Base-by-base conservation (phyloP, 169 alveolate species). In the Cryptosporidium ubiquitum region DNA sequence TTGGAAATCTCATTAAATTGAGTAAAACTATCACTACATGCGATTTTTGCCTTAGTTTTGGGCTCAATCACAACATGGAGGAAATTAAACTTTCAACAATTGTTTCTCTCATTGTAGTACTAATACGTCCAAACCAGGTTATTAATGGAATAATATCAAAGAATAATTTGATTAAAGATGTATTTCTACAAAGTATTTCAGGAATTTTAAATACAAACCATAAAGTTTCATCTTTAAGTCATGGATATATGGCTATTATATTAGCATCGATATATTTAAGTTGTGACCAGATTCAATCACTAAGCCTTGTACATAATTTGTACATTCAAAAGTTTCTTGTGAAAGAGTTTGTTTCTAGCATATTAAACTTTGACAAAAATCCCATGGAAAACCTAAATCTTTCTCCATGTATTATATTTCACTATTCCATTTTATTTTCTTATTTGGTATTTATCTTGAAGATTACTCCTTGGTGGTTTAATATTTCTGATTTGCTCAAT, bases 401-500 rank as follows among this genome's bases (percentile, higher is more conserved):
- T 23, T 55, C 66, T 5, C 66, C 66, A 2, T 55, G 66, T 10
- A 55, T 55, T 10, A 10, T 55, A 26, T 55, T 55, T 55, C 33
- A 35, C 18, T 73, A 73, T 42, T 58, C 55, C 1, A 42, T 39
- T 9, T 9, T 55, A 20, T 55, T 52, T 31, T 55, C 58, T 12
- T 73, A 73, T 33, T 20, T 73, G 26, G 44, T 58, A 14, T 73
- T 33, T 18, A 57, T 73, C 18, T 35, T 73, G 14, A 33, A 73
- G 35, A 31, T 49, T 52, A 31, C 85, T 23, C 85, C 85, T 23
- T 73, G 85, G 85, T 73, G 85, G 85, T 55, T 73, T n/a, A 58
- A 73, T 52, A 55, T 33, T 73, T 31, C 55, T 5, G 70, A 52
- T 10, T 29, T 73, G 23, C 16, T 73, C 18, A 73, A 52, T 10